Percentiles rank a stretch among this genome's conserved stretches.
Conservation (phyloP, 352 stramenopile genomes). For the Globisporangium nunn region DNA sequence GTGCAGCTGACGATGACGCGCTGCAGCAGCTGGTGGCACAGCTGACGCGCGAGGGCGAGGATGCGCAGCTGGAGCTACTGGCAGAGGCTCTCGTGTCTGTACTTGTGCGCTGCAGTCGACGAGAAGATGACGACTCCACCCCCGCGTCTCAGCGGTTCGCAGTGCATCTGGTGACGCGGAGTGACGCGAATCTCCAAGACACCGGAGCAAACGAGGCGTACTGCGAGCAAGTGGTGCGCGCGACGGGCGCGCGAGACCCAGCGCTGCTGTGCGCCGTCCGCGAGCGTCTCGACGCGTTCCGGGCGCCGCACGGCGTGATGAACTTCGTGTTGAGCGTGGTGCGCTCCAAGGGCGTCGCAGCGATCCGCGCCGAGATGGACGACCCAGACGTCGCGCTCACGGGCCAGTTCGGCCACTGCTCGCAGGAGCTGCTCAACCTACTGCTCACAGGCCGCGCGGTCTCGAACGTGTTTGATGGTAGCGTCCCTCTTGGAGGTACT, state of each 20-base stretch:
- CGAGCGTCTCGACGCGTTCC: slow-evolving; percentile 20
- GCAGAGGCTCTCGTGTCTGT: slow-evolving; percentile 24
- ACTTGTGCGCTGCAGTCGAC: slow-evolving; percentile 19
- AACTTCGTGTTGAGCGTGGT: slow-evolving; percentile 67
- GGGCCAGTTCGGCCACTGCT: slow-evolving; percentile 71
- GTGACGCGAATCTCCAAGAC: neutral
- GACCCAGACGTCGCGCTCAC: slow-evolving; percentile 50
- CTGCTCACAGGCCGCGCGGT: slow-evolving; percentile 68
- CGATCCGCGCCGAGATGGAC: slow-evolving; percentile 70
- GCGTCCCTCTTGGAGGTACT: slow-evolving; percentile 61
- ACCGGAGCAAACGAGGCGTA: slow-evolving; percentile 7
- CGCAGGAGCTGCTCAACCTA: slow-evolving; percentile 84
- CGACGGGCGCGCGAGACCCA: slow-evolving; percentile 4
- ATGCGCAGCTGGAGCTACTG: slow-evolving; percentile 5
- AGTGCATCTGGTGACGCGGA: slow-evolving; percentile 19
- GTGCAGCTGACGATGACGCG: neutral
- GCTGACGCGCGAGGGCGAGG: slow-evolving; percentile 1
- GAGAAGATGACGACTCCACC: neutral
- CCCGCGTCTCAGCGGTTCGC: neutral
- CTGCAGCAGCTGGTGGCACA: slow-evolving; percentile 8
- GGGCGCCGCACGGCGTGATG: slow-evolving; percentile 45
- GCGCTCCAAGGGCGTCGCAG: slow-evolving; percentile 35
- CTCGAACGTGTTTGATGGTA: slow-evolving; percentile 84
- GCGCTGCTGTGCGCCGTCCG: slow-evolving; percentile 9
- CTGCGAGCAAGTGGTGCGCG: slow-evolving; percentile 7